Conservation (phyloP, 805 yeast species). For the Debaryomyces castellii region DNA sequence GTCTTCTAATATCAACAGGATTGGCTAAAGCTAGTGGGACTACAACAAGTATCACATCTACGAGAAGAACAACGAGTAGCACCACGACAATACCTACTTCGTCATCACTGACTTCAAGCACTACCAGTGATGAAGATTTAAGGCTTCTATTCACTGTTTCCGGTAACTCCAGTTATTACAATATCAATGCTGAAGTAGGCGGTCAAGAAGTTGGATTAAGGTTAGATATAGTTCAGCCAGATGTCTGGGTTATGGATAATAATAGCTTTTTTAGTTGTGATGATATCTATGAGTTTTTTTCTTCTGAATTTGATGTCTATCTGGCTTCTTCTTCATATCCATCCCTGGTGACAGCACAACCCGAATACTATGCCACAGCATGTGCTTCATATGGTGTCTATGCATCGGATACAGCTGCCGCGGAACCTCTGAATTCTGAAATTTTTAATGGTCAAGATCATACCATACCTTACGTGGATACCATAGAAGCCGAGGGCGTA, state of each 20-base stretch:
- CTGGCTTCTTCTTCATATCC: slow-evolving; percentile 7
- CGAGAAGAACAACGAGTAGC: not conserved
- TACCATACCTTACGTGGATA: slow-evolving; percentile 28
- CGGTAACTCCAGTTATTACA: slow-evolving; percentile 14
- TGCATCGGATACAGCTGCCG: slow-evolving; percentile 8
- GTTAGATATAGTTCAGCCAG: slow-evolving; percentile 36
- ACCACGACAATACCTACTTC: not conserved
- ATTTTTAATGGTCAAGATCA: slow-evolving; percentile 14
- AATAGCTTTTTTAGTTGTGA: slow-evolving; percentile 23
- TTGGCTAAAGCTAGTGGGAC: not conserved
- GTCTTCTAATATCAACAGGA: not conserved
- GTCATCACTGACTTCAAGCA: not conserved
- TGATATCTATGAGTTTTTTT: slow-evolving; percentile 18
- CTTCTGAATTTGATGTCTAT: slow-evolving; percentile 8
- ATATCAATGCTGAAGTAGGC: slow-evolving; percentile 12
- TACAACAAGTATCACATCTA: not conserved
- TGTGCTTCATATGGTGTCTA: slow-evolving; percentile 33
- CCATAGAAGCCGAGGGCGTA: slow-evolving; percentile 26
- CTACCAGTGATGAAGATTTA: too few species aligned
- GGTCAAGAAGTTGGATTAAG: slow-evolving; percentile 18
- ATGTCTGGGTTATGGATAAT: slow-evolving; percentile 37
- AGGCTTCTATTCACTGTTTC: slow-evolving; percentile 14
- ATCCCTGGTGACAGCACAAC: slow-evolving; percentile 15
- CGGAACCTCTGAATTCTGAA: slow-evolving; percentile 9
- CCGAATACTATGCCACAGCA: slow-evolving; percentile 19